Evolutionary conservation across 768 basidiomycete species (phyloP), one percentile per base, ranked within the genome.

Genomic region (Cyclocybe cylindracea): DNA sequence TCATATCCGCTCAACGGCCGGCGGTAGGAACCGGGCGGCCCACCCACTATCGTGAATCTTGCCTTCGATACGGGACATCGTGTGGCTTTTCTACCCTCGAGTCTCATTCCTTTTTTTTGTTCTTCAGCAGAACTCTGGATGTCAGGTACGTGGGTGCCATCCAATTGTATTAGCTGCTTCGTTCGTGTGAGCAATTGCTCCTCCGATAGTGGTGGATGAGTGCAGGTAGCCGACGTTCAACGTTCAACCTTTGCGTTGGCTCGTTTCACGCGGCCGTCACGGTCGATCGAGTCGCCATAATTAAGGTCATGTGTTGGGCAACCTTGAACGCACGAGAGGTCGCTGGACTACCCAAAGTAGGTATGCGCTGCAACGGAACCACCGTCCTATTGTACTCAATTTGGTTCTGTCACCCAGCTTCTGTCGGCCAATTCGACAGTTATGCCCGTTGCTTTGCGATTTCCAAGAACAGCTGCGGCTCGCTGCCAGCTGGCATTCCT

Each of bases 211-310:
- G 37, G 46, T 48, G 44, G 56, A 42, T 36, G 34, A 40, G 44
- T 31, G 41, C 46, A 41, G 47, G 43, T 55, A 48, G 56, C 51
- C 51, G 53, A 41, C 44, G 48, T 45, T 16, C 16, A 16, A 41
- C 44, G 48, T 45, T 16, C 16, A 16, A 16, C 48, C 38, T 34
- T 24, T 24, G 24, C 24, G 5, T 24, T 24, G 5, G 24, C 24
- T 3, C 24, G 3, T 49, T 62, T 62, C 61, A 46, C 61, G 61
- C 63, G 63, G 57, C 60, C 58, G 59, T 64, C 63, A 60, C 60
- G 63, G 60, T 5, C 24, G 24, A 24, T 5, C 24, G 24, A 24
- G 24, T 60, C 51, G 57, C 55, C 43, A 42, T 47, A 48, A 44
- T 41, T 19, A 53, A 46, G 59, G 61, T 61, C 54, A 58, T 58